Evolutionary conservation across 2,329 filamentous ascomycete species (phyloP).

Genomic region (Setomelanomma holmii): DNA sequence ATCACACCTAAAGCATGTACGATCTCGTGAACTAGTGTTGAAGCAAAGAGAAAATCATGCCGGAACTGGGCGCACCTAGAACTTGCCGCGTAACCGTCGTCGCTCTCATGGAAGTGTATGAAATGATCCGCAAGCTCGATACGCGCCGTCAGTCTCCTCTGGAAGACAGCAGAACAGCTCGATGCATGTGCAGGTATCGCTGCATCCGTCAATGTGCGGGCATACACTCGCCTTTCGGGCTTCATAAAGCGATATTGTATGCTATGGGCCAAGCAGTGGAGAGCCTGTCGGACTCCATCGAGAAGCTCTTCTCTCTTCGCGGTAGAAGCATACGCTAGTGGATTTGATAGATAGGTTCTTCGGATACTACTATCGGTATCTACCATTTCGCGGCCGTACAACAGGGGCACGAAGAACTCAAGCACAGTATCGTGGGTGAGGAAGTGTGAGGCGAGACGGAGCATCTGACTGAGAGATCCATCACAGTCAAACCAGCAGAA

Average conservation of each 20-base stretch:
- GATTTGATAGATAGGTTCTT: slow-evolving; percentile 33
- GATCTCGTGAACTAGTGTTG: slow-evolving; percentile 43
- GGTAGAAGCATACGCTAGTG: slow-evolving; percentile 15
- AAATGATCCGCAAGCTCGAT: slow-evolving; percentile 36
- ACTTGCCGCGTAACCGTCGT: slow-evolving; percentile 26
- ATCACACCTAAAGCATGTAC: slow-evolving; percentile 44
- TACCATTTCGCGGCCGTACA: slow-evolving; percentile 31
- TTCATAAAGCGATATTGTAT: slow-evolving; percentile 26
- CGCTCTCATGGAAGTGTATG: slow-evolving; percentile 21
- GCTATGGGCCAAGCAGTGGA: slow-evolving; percentile 36
- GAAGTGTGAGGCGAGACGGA: slow-evolving; percentile 44
- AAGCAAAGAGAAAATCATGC: slow-evolving; percentile 44
- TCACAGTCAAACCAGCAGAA: slow-evolving; percentile 29
- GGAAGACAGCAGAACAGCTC: slow-evolving; percentile 22
- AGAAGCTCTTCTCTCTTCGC: slow-evolving; percentile 18
- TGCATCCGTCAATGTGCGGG: slow-evolving; percentile 21
- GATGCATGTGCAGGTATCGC: slow-evolving; percentile 9
- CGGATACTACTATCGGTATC: slow-evolving; percentile 1
- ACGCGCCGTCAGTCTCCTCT: slow-evolving; percentile 11
- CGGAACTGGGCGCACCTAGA: slow-evolving; percentile 39
- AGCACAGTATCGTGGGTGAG: slow-evolving; percentile 36
- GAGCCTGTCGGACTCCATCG: slow-evolving; percentile 24
- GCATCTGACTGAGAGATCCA: slow-evolving; percentile 25
- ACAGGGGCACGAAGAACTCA: slow-evolving; percentile 39
- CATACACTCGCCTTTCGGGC: slow-evolving; percentile 26